phyloP scores from a whole-genome alignment of 129 eudicot species.

The Pseudognaphalium luteoalbum region DNA sequence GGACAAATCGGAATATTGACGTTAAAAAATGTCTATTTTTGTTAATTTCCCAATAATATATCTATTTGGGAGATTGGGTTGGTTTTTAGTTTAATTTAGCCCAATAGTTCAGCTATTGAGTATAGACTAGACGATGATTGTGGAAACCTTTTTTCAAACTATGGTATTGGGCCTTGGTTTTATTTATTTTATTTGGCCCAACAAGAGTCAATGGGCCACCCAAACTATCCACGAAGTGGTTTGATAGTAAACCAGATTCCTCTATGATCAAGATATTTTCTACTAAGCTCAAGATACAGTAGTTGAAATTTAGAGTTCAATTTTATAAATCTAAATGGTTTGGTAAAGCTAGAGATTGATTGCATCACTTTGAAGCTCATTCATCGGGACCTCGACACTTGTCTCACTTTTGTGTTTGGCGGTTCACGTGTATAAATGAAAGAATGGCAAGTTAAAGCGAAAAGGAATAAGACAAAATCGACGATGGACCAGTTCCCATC shows the following conservation, averaged over 20 bases:
- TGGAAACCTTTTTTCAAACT: background rate
- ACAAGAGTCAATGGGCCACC: background rate
- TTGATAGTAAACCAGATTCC: background rate
- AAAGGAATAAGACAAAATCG: constrained; percentile 27
- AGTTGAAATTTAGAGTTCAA: background rate
- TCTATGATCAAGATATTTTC: constrained; percentile 6
- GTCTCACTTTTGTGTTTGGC: constrained; percentile 12
- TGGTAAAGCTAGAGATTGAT: constrained; percentile 15
- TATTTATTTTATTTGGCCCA: constrained; percentile 3
- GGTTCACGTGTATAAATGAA: constrained; percentile 10
- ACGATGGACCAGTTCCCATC: constrained; percentile 21
- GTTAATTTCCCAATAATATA: too few species aligned
- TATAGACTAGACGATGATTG: background rate
- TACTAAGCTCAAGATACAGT: background rate
- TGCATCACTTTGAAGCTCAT: background rate
- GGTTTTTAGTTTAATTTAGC: background rate
- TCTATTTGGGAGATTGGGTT: background rate
- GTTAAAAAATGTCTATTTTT: too few species aligned
- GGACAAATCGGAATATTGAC: too few species aligned
- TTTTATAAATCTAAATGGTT: background rate
- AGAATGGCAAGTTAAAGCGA: constrained; percentile 13
- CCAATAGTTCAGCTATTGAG: background rate
- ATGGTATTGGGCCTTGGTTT: constrained; percentile 1
- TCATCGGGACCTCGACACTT: constrained; percentile 23
- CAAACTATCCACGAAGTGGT: background rate